Conservation (phyloP, 345 rosid genomes). For the Passiflora organensis region DNA sequence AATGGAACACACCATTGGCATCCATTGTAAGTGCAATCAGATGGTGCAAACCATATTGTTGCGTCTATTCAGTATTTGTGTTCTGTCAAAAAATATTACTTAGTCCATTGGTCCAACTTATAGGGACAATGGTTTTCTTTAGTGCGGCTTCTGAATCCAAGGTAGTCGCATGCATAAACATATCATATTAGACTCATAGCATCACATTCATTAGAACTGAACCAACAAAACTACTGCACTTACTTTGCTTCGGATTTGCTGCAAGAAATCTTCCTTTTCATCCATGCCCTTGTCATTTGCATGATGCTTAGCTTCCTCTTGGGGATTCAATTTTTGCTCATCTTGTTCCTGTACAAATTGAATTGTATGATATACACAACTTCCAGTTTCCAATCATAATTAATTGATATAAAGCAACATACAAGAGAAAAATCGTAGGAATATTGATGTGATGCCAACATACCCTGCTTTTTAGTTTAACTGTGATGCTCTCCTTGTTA, state of each 20-base stretch:
- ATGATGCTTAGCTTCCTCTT: constrained; percentile 36
- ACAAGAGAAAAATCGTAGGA: neutral
- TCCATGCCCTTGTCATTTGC: constrained; percentile 35
- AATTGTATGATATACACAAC: constrained; percentile 15
- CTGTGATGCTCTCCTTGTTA: constrained; percentile 26
- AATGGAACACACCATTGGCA: too few species aligned
- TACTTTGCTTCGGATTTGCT: constrained; percentile 82
- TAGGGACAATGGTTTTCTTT: neutral
- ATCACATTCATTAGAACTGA: neutral
- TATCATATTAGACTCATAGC: neutral
- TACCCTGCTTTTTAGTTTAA: constrained; percentile 48
- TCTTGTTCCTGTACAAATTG: constrained; percentile 31
- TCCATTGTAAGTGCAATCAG: too few species aligned
- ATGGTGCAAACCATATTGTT: too few species aligned
- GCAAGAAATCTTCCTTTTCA: constrained; percentile 71
- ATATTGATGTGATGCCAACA: neutral
- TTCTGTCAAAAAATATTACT: too few species aligned
- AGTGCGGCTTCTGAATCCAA: neutral
- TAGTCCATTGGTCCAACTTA: neutral
- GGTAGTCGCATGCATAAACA: neutral
- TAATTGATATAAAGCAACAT: neutral
- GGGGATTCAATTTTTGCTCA: constrained; percentile 37
- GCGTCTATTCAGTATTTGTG: too few species aligned
- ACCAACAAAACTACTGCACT: constrained; percentile 23
- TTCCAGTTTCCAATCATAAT: constrained; percentile 1